Evolutionary conservation across 345 rosid genomes (phyloP), one percentile per base, ranked within the genome.

Genomic region (Eucalyptus sp.): DNA sequence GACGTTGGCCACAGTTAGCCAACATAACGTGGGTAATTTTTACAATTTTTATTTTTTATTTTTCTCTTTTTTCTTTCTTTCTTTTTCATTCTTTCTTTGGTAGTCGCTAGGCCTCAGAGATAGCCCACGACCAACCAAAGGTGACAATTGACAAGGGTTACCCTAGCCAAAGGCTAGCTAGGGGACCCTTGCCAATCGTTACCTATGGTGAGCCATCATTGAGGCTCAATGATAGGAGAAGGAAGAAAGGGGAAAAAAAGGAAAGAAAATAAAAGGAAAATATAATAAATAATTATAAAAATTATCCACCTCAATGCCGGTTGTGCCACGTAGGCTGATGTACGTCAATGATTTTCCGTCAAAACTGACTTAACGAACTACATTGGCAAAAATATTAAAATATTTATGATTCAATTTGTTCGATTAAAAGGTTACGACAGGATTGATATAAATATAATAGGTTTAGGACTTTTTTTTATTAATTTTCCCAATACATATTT

Each of bases 261-360:
- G 58, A 54, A 54, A 18, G 2, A 54, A 54, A 54, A 22, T 1
- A 54, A 54, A 22, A 22, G 9, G 22, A 54, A 54, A 54, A 54
- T 54, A 20, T 54, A 54, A 22, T 22, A 54, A 54, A 51, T 3
- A 20, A 7, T 20, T 54, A 0, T 7, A 54, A 22, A 22, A 17
- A 22, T 22, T 22, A 1, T 54, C 2, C 27, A 54, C 5, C 60
- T 54, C 60, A 54, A 22, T 0, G 1, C 0, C 5, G 0, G 10
- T 4, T 0, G 0, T 22, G 60, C 0, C 60, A 54, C 0, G 0
- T 54, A 9, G 0, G 5, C 5, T 0, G 0, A 8, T 0, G 0
- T 5, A 8, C 0, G 5, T 54, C 12, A 22, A 4, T 0, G 0
- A 54, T 54, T 54, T 54, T 3, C 11, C 0, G 0, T 18, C 27